phyloP scores from a whole-genome alignment of 805 yeast genomes.

The Jamesozyma rosinii region DNA sequence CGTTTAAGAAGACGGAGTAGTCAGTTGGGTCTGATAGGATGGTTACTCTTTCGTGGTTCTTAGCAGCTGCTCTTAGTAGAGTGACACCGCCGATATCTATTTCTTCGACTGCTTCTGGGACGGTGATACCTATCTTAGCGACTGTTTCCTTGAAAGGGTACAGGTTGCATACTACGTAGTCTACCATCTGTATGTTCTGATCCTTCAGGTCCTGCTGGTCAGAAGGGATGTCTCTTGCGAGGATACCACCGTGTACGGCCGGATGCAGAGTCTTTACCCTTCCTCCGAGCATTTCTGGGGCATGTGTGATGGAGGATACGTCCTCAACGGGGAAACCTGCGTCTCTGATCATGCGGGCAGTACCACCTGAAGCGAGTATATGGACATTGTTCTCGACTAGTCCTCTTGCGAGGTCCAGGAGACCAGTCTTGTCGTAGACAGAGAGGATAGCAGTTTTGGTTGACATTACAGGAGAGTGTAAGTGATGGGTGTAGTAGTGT shows the following conservation, averaged over 20 bases:
- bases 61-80: constrained; percentile 93
- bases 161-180: constrained; percentile 91
- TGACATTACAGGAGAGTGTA: constrained; percentile 1
- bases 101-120: constrained; percentile 96
- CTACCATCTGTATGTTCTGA: constrained; percentile 90
- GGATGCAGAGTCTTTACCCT: constrained; percentile 97
- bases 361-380: constrained; percentile 93
- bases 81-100: constrained; percentile 98
- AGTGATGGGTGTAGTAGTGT: not conserved
- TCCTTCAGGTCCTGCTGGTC: constrained; percentile 80
- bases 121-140: constrained; percentile 86
- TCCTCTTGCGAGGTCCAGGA: constrained; percentile 91
- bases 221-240: constrained; percentile 82
- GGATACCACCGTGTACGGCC: constrained; percentile 94
- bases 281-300: constrained; percentile 98
- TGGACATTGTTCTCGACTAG: constrained; percentile 79
- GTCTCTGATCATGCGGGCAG: constrained; percentile 86
- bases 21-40: constrained; percentile 90
- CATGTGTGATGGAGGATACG: constrained; percentile 87
- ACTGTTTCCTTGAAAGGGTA: constrained; percentile 97
- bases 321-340: constrained; percentile 97
- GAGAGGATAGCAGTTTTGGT: constrained; percentile 84
- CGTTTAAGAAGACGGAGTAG: constrained; percentile 76
- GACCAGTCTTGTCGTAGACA: constrained; percentile 94
- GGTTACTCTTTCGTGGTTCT: constrained; percentile 92